Conservation (phyloP, 1,139 yeast genomes). For the Scheffersomyces illinoinensis region DNA sequence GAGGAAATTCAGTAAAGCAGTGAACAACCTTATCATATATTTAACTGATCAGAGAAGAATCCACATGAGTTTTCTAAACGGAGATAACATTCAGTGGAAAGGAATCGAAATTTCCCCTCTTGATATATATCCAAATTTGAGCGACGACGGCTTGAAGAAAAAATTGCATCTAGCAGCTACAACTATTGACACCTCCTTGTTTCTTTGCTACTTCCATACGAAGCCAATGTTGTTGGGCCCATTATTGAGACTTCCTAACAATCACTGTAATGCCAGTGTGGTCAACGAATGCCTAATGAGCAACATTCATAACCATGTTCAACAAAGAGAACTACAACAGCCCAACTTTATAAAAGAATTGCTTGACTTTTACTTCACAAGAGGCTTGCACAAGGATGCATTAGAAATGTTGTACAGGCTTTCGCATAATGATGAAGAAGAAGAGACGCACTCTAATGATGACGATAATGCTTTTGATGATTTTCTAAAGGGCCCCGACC, state of each 20-base stretch:
- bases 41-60: constrained; percentile 57
- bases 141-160: constrained; percentile 7
- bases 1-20: constrained; percentile 41
- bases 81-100: constrained; percentile 44
- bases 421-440: constrained; percentile 24
- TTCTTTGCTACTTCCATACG: constrained; percentile 67
- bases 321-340: constrained; percentile 24
- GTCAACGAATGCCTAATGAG: constrained; percentile 57
- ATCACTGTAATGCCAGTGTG: constrained; percentile 65
- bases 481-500: constrained; percentile 42
- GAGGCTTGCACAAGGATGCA: constrained; percentile 66
- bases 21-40: constrained; percentile 55
- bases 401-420: constrained; percentile 53
- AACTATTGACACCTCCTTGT: constrained; percentile 76
- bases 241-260: constrained; percentile 68
- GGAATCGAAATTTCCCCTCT: constrained; percentile 40
- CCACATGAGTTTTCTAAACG: constrained; percentile 37
- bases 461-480: constrained; percentile 25
- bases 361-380: constrained; percentile 74
- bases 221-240: constrained; percentile 82
- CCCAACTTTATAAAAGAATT: constrained; percentile 63
- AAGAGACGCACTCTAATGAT: constrained; percentile 8
- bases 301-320: constrained; percentile 25
- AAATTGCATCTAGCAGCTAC: constrained; percentile 35
- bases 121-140: constrained; percentile 36